Percentiles rank a stretch among this genome's conserved stretches.
Conservation (phyloP, 2,329 filamentous ascomycete species). For the Cytospora piceicola region DNA sequence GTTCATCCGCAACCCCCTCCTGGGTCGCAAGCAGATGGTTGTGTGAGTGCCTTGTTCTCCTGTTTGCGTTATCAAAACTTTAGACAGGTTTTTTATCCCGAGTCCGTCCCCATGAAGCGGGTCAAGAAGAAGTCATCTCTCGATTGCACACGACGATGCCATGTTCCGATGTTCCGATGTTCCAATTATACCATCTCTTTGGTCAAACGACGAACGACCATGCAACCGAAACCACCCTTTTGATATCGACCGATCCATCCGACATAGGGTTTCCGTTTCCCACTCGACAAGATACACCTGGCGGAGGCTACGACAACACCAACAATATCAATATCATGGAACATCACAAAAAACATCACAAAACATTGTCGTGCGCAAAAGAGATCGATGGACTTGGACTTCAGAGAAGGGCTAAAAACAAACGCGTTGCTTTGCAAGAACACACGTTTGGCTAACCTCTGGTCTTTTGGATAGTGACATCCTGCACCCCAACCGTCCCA, state of each 20-base stretch:
- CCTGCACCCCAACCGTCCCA: constrained; percentile 97
- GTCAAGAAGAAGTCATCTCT: background rate
- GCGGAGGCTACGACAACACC: too few species aligned
- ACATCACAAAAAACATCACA: background rate
- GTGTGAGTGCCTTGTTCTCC: constrained; percentile 69
- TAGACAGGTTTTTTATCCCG: too few species aligned
- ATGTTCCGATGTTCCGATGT: background rate
- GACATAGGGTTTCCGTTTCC: background rate
- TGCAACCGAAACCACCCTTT: background rate
- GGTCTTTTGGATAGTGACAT: constrained; percentile 72
- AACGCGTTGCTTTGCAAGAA: constrained; percentile 4
- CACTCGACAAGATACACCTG: too few species aligned
- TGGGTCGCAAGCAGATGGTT: constrained; percentile 99
- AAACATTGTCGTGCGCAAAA: constrained; percentile 1
- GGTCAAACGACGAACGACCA: background rate
- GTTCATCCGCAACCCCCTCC: constrained; percentile 99
- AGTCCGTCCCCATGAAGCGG: background rate
- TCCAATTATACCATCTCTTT: background rate
- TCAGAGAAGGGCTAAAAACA: constrained; percentile 4
- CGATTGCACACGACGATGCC: background rate
- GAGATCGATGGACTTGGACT: constrained; percentile 1
- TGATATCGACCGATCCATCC: background rate
- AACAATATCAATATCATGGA: too few species aligned
- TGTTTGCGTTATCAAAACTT: background rate
- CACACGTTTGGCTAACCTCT: constrained; percentile 6